Conservation (phyloP, 2,329 filamentous ascomycete species). For the Ophiostoma quercus region DNA sequence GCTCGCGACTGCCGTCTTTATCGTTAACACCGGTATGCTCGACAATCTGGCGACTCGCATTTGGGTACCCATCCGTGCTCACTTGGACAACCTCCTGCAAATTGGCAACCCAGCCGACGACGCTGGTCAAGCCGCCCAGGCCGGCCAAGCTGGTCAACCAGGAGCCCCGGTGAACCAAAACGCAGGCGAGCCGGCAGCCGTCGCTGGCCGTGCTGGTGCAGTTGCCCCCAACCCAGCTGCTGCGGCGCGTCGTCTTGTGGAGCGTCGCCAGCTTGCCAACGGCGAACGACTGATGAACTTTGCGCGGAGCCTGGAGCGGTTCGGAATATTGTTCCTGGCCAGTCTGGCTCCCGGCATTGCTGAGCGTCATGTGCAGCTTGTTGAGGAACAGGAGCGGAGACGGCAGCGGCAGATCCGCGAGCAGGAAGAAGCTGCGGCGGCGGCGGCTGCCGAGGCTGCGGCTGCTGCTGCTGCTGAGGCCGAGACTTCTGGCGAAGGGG, state of each 20-base stretch:
- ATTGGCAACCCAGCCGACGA: background rate
- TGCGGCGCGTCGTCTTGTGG: conserved; percentile 51
- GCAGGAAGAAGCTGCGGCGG: conserved; percentile 38
- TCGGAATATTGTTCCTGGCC: conserved; percentile 58
- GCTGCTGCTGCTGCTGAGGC: conserved; percentile 24
- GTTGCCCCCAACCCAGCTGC: conserved; percentile 43
- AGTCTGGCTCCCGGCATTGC: conserved; percentile 62
- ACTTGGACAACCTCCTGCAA: conserved; percentile 56
- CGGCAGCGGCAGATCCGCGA: conserved; percentile 38
- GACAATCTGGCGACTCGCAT: conserved; percentile 51
- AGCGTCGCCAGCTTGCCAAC: conserved; percentile 42
- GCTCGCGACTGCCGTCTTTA: conserved; percentile 51
- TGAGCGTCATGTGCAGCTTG: conserved; percentile 57
- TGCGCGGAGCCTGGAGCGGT: conserved; percentile 52
- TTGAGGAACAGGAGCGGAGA: conserved; percentile 48
- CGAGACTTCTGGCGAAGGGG: background rate
- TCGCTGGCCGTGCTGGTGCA: background rate
- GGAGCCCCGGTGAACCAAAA: background rate
- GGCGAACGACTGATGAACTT: conserved; percentile 47
- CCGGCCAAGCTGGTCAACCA: conserved; percentile 34
- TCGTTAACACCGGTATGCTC: conserved; percentile 56
- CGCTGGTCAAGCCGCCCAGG: conserved; percentile 34
- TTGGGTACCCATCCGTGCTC: conserved; percentile 53
- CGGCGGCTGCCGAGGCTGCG: conserved; percentile 31
- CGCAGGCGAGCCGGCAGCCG: background rate